Base-by-base conservation (phyloP, 306 rosid species). In the Acacia melanoxylon region DNA sequence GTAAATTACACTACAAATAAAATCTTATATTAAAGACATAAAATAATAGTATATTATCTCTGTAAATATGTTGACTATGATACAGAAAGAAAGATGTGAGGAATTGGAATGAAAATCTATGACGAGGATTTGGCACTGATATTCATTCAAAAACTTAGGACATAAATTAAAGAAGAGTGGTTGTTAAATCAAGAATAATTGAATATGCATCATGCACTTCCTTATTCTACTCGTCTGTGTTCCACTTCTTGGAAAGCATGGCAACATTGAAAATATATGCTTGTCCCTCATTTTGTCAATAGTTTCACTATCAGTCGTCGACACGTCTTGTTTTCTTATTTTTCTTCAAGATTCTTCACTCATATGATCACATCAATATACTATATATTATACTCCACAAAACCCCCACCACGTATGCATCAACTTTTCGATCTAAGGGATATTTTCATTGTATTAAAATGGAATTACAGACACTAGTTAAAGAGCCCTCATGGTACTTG, bases 181-280 rank as follows among this genome's bases (percentile, higher is more conserved):
- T 46, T 74, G 41, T 46, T 74, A 71, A 58, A 56, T 80, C 14
- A 45, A 67, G 35, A 42, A 70, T 70, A 44, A 70, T 42, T n/a
- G 56, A 12, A 42, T 11, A 77, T 76, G 85, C 58, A 66, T 76
- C 46, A 56, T 72, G 58, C 74, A 9, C 48, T 65, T 71, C 22
- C 81, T 86, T 83, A 70, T 58, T 59, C 22, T 29, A 27, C 65
- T 72, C 44, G 48, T 20, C n/a, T 68, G 77, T 72, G 85, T 76
- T 79, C 85, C 81, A 62, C 72, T 77, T 24, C 62, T 72, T 83
- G 19, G 83, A 78, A 73, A 80, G 78, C 78, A 83, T 49, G 29
- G 78, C 62, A 80, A 63, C 85, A 80, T 48, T 48, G 59, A 66
- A 72, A 72, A 80, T 80, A 80, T 83, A 80, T 83, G 66, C 78